Conservation (phyloP, 306 rosid species). For the Neltuma alba region DNA sequence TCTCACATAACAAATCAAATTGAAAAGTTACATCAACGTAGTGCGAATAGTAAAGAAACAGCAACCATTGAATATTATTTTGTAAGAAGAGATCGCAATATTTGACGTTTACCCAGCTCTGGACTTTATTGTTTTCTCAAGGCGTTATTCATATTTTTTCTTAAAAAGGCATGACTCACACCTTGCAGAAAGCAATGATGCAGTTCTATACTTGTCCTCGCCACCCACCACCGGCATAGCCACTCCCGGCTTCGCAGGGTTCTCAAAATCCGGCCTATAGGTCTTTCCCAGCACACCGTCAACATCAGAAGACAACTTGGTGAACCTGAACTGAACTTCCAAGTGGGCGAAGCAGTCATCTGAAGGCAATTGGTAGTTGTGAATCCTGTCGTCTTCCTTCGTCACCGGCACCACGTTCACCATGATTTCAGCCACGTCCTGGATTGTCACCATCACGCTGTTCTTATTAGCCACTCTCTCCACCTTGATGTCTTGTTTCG, state of each 20-base stretch:
- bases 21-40: not conserved
- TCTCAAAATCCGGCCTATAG: slow-evolving; percentile 44
- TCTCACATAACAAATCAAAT: not conserved
- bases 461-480: slow-evolving; percentile 48
- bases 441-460: slow-evolving; percentile 35
- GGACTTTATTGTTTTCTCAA: not conserved
- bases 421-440: slow-evolving; percentile 47
- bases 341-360: slow-evolving; percentile 55
- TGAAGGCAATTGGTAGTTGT: slow-evolving; percentile 42
- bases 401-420: slow-evolving; percentile 53
- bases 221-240: slow-evolving; percentile 56
- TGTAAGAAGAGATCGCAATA: not conserved
- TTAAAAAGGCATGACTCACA: not conserved
- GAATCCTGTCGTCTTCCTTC: slow-evolving; percentile 51
- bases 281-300: slow-evolving; percentile 59
- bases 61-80: not conserved
- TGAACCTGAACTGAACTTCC: slow-evolving; percentile 55
- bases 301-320: slow-evolving; percentile 39
- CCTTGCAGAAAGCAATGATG: not conserved
- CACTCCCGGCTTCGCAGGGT: slow-evolving; percentile 50
- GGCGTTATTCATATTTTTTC: not conserved
- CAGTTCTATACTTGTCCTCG: slow-evolving; percentile 42
- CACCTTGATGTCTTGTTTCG: slow-evolving; percentile 27
- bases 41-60: not conserved
- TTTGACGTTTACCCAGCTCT: not conserved